These are phyloP conservation scores for Chytriomyces confervae DNA, from an alignment of 192 early-diverging fungal genomes.

Conservation along the genomic window DNA sequence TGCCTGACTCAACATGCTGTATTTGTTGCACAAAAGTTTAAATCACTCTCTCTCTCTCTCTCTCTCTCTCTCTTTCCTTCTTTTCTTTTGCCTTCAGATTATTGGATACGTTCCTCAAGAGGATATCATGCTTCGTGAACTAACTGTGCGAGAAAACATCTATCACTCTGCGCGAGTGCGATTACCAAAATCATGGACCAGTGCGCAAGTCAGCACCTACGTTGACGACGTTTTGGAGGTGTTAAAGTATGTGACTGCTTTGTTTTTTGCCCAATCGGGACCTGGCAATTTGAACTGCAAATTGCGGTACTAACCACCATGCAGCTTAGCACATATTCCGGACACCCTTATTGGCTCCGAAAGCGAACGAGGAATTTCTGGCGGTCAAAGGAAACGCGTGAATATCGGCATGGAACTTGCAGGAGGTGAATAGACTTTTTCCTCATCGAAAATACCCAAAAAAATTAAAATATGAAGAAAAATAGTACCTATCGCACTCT, in stretches of 20 bases:
- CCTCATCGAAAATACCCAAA: neutral
- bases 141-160: constrained; percentile 64
- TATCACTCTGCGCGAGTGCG: constrained; percentile 39
- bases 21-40: no score
- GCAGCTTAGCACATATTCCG: constrained; percentile 38
- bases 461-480: neutral
- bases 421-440: constrained; percentile 21
- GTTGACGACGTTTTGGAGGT: constrained; percentile 34
- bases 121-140: constrained; percentile 46
- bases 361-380: constrained; percentile 76
- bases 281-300: neutral
- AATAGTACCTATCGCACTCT: constrained; percentile 74
- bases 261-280: neutral
- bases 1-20: constrained; percentile 13
- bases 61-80: no score
- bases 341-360: constrained; percentile 68
- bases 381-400: constrained; percentile 82
- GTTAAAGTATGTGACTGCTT: constrained; percentile 9
- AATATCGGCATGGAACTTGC: constrained; percentile 84
- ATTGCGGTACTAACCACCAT: neutral
- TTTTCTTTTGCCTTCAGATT: constrained; percentile 30
- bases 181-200: constrained; percentile 36
- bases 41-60: no score
- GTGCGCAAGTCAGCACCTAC: constrained; percentile 16
- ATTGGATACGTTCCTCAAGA: constrained; percentile 64